A percentile compares a stretch with the other conserved stretches of the same genome.
phyloP scores from a whole-genome alignment of 768 basidiomycete species.

The Suillus alpinus region DNA sequence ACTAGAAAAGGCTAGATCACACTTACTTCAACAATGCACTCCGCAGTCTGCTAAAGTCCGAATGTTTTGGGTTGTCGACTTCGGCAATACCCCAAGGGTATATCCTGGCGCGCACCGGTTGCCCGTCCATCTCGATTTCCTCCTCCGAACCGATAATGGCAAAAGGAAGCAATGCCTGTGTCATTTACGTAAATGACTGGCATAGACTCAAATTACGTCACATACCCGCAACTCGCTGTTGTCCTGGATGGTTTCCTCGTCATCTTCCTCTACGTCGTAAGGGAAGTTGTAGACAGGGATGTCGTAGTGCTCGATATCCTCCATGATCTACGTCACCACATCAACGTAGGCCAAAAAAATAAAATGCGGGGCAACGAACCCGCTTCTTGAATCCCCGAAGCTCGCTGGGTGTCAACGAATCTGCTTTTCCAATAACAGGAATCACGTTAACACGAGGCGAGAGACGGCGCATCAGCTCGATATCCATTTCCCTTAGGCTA shows the following conservation, averaged over 20 bases:
- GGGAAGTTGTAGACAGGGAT: slow-evolving; percentile 99
- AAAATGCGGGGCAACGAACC: slow-evolving; percentile 36
- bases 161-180: slow-evolving; percentile 87
- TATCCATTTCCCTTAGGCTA: slow-evolving; percentile 97
- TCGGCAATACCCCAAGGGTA: slow-evolving; percentile 99
- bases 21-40: slow-evolving; percentile 85
- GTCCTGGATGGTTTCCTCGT: slow-evolving; percentile 97
- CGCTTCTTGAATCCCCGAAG: slow-evolving; percentile 95
- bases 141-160: slow-evolving; percentile 97
- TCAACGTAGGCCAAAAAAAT: slow-evolving; percentile 10
- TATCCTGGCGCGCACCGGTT: slow-evolving; percentile 86
- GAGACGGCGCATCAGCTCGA: slow-evolving; percentile 96
- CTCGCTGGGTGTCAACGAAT: slow-evolving; percentile 90
- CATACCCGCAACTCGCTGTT: slow-evolving; percentile 91
- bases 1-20: slow-evolving; percentile 5
- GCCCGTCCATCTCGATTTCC: slow-evolving; percentile 90
- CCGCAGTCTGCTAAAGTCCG: slow-evolving; percentile 93
- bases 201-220: slow-evolving; percentile 9
- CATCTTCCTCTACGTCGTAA: slow-evolving; percentile 98
- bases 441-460: slow-evolving; percentile 99
- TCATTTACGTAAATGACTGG: slow-evolving; percentile 8
- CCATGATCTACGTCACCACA: slow-evolving; percentile 77
- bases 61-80: slow-evolving; percentile 99
- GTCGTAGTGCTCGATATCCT: slow-evolving; percentile 97
- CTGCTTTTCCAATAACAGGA: slow-evolving; percentile 95